Conservation (phyloP, 2,329 filamentous ascomycete genomes). For the Cercospora berteroae region DNA sequence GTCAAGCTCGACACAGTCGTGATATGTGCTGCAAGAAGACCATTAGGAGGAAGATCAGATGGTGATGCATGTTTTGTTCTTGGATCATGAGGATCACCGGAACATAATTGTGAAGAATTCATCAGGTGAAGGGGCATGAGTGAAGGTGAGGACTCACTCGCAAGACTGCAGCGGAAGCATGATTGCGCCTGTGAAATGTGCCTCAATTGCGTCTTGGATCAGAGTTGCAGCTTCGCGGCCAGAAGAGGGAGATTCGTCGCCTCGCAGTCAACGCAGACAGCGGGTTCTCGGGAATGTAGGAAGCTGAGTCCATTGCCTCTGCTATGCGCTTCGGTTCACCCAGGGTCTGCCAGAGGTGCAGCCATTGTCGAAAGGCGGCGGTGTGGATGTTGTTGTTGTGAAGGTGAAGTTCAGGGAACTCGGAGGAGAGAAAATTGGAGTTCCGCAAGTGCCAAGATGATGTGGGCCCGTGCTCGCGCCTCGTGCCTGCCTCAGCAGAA, state of each 20-base stretch:
- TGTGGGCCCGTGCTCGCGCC: background rate
- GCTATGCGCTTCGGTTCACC: background rate
- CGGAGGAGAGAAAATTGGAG: constrained; percentile 13
- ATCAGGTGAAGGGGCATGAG: constrained; percentile 25
- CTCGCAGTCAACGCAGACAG: background rate
- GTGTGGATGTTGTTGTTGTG: constrained; percentile 2
- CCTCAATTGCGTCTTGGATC: background rate
- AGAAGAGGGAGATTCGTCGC: background rate
- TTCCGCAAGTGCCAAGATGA: constrained; percentile 9
- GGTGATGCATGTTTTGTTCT: constrained; percentile 44
- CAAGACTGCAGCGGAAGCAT: background rate
- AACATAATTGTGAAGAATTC: constrained; percentile 38
- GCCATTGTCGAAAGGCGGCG: background rate
- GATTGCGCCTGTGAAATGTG: background rate
- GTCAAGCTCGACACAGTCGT: background rate
- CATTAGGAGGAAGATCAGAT: constrained; percentile 36
- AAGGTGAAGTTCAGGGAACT: constrained; percentile 9
- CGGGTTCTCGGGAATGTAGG: background rate
- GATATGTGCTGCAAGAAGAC: background rate
- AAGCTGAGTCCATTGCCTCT: background rate
- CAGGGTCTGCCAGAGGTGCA: background rate
- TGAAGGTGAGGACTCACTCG: constrained; percentile 17
- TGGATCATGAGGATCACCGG: constrained; percentile 40
- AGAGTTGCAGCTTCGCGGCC: background rate
- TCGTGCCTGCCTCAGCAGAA: constrained; percentile 7